Evolutionary conservation across 345 rosid genomes (phyloP).

Genomic region (Eucalyptus caleyi): DNA sequence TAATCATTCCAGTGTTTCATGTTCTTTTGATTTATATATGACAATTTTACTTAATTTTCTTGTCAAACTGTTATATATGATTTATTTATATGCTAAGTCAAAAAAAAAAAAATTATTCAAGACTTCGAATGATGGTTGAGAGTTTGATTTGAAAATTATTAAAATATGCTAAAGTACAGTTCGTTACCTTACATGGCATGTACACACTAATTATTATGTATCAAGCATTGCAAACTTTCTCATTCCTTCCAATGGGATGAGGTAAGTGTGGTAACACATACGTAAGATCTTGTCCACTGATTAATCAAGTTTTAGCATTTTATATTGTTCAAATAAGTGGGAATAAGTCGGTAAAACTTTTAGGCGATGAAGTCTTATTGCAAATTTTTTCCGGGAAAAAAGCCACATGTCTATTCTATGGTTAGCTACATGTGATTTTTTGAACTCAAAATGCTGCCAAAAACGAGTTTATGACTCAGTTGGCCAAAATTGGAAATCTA

Average conservation of each 20-base stretch:
- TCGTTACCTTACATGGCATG: background rate
- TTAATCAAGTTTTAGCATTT: background rate
- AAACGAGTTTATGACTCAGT: background rate
- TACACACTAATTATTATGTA: background rate
- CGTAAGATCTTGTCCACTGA: background rate
- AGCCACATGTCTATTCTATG: background rate
- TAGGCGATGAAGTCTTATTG: background rate
- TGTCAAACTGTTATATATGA: background rate
- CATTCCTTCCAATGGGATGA: background rate
- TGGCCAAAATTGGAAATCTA: background rate
- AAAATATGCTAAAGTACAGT: accelerated
- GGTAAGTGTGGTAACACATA: background rate
- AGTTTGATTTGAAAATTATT: no score
- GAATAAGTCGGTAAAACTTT: background rate
- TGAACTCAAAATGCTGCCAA: background rate
- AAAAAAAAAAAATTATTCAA: no score
- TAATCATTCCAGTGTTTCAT: background rate
- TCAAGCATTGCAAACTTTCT: background rate
- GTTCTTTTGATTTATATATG: background rate
- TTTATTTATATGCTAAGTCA: no score
- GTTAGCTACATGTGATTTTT: background rate
- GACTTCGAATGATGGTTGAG: background rate
- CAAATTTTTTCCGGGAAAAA: background rate
- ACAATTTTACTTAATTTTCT: no score
- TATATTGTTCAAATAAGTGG: background rate